Percentiles rank a stretch among this genome's conserved stretches.
These are phyloP conservation scores for Neonectria ditissima DNA, from an alignment of 2,329 filamentous ascomycete species.

Conservation along the genomic window DNA sequence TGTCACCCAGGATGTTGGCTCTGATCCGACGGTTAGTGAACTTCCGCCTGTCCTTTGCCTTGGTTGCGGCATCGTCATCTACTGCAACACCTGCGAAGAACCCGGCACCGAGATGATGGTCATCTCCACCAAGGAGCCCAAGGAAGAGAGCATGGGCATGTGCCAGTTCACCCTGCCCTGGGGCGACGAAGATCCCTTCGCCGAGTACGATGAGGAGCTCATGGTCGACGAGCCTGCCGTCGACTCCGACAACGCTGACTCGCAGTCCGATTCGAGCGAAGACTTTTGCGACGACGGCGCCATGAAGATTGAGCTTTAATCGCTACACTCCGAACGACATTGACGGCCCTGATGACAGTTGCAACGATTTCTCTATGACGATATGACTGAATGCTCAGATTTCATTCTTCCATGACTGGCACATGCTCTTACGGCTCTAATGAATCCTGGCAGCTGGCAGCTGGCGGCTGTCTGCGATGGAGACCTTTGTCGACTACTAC, in stretches of 20 bases:
- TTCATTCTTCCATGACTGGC: constrained; percentile 35
- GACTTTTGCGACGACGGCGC: constrained; percentile 40
- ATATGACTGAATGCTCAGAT: constrained; percentile 29
- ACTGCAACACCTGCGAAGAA: constrained; percentile 55
- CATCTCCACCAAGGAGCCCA: constrained; percentile 31
- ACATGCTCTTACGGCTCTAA: constrained; percentile 41
- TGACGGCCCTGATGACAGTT: constrained; percentile 18
- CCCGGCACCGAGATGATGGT: constrained; percentile 41
- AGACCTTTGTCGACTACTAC: constrained; percentile 33
- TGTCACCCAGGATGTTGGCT: constrained; percentile 96
- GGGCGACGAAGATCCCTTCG: constrained; percentile 49
- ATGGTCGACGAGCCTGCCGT: constrained; percentile 44
- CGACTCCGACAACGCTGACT: constrained; percentile 33
- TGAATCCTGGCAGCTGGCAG: constrained; percentile 29
- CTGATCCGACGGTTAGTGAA: constrained; percentile 96
- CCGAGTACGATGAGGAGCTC: constrained; percentile 55
- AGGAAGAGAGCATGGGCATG: constrained; percentile 45
- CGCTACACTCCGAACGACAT: not conserved
- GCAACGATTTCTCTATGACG: constrained; percentile 20
- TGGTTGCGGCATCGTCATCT: constrained; percentile 59
- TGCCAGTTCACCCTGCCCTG: constrained; percentile 47
- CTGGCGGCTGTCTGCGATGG: constrained; percentile 34
- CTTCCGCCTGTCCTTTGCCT: constrained; percentile 58
- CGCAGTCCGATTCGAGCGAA: constrained; percentile 37
- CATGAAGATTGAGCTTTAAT: constrained; percentile 39